A percentile compares a stretch with the other conserved stretches of the same genome.
phyloP scores from a whole-genome alignment of 345 rosid species.

The Lumnitzera racemosa region DNA sequence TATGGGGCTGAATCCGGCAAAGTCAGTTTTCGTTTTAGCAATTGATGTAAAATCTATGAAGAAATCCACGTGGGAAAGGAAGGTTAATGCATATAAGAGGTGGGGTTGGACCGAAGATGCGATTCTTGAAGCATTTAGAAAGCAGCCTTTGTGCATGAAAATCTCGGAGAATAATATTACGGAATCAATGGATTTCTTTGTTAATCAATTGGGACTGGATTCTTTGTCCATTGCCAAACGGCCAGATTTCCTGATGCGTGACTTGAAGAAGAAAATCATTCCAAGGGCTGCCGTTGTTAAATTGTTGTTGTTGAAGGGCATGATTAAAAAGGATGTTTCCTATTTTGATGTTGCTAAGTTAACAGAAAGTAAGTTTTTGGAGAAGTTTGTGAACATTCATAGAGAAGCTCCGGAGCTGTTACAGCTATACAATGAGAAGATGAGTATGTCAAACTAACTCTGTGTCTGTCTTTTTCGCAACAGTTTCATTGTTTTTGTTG shows the following conservation, averaged over 20 bases:
- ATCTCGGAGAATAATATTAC: conserved; percentile 15
- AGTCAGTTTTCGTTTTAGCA: conserved; percentile 3
- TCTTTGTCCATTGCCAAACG: conserved; percentile 12
- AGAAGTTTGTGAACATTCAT: neutral
- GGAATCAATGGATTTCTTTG: conserved; percentile 17
- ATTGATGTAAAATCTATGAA: conserved; percentile 1
- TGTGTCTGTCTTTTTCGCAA: too few species aligned
- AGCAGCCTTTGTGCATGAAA: conserved; percentile 13
- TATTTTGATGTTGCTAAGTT: neutral
- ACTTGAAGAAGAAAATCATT: conserved; percentile 19
- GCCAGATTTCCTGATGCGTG: conserved; percentile 13
- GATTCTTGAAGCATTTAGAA: conserved; percentile 17
- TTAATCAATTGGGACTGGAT: conserved; percentile 13
- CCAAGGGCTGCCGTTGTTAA: conserved; percentile 19
- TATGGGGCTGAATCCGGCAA: neutral
- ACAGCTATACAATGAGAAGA: too few species aligned
- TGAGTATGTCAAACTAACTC: too few species aligned
- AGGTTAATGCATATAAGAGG: conserved; percentile 14
- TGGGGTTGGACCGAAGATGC: conserved; percentile 26
- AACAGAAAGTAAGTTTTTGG: conserved; percentile 14
- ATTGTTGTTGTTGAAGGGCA: conserved; percentile 12
- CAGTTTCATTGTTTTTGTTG: too few species aligned
- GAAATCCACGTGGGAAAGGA: conserved; percentile 8
- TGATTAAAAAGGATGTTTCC: conserved; percentile 3
- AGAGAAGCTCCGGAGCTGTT: too few species aligned